Conservation (phyloP, 169 alveolate genomes). For the Cryptosporidium felis region DNA sequence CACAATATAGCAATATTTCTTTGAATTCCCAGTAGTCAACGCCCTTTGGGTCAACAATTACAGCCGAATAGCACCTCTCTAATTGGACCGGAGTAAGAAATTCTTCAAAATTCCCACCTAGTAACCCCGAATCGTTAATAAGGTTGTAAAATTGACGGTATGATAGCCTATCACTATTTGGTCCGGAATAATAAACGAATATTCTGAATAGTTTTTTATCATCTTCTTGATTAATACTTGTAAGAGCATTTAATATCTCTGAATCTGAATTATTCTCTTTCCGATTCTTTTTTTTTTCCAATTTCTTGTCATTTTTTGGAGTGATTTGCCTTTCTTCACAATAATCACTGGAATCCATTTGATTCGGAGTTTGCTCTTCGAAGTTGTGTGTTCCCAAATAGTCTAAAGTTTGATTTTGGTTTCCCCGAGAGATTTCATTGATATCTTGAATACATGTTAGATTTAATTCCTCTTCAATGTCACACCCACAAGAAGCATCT, state of each 20-base stretch:
- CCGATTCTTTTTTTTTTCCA: background rate
- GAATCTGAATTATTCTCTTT: background rate
- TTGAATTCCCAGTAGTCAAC: constrained; percentile 69
- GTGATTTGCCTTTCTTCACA: background rate
- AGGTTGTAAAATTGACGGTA: constrained; percentile 68
- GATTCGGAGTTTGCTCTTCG: background rate
- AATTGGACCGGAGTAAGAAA: constrained; percentile 41
- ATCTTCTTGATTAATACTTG: constrained; percentile 46
- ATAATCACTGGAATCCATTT: background rate
- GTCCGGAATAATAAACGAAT: constrained; percentile 55
- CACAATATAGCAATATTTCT: constrained; percentile 60
- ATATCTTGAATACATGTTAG: background rate
- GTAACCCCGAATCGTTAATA: constrained; percentile 61
- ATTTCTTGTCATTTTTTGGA: background rate
- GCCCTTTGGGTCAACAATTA: constrained; percentile 45
- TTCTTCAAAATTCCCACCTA: constrained; percentile 65
- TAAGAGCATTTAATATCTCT: constrained; percentile 24
- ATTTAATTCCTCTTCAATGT: constrained; percentile 9
- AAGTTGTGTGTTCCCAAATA: background rate
- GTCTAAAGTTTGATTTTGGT: constrained; percentile 9
- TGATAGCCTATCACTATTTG: constrained; percentile 35
- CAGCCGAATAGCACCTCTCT: constrained; percentile 68
- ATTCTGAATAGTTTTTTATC: constrained; percentile 57
- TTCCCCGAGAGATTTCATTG: background rate
- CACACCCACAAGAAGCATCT: constrained; percentile 39